Conservation (phyloP, 116 monocot genomes). For the Dioscorea cayenensis region DNA sequence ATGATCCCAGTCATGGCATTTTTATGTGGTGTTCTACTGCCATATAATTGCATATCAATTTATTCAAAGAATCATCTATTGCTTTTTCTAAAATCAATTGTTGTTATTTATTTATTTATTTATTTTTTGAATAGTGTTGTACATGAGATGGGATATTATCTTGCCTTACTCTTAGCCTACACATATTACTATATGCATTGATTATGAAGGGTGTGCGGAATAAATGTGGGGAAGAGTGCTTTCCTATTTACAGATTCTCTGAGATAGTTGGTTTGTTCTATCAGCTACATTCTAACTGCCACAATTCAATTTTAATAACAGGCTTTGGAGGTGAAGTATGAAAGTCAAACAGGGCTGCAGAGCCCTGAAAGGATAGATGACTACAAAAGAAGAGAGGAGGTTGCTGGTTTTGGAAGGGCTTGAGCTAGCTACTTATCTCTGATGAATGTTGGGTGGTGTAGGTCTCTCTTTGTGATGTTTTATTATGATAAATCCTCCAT, state of each 20-base stretch:
- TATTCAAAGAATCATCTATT: background rate
- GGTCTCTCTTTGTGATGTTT: too few species aligned
- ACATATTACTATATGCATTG: background rate
- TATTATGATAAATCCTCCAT: too few species aligned
- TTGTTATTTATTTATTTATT: background rate
- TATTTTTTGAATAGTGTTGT: background rate
- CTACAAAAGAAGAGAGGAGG: constrained; percentile 43
- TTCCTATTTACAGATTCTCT: too few species aligned
- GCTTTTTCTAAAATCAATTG: background rate
- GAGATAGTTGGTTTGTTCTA: too few species aligned
- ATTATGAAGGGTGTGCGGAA: too few species aligned
- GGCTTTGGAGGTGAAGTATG: constrained; percentile 90
- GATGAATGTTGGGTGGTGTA: background rate
- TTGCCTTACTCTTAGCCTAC: background rate
- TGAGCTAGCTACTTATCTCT: constrained; percentile 1
- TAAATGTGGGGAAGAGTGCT: too few species aligned
- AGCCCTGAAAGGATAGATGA: constrained; percentile 78
- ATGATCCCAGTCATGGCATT: background rate
- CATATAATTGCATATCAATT: background rate
- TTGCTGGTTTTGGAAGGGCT: constrained; percentile 38
- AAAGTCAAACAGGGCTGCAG: constrained; percentile 52
- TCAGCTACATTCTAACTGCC: background rate
- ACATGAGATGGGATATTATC: background rate
- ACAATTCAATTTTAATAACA: constrained; percentile 14
- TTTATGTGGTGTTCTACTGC: background rate